phyloP scores from a whole-genome alignment of 805 yeast species.

The Spathaspora arborariae region DNA sequence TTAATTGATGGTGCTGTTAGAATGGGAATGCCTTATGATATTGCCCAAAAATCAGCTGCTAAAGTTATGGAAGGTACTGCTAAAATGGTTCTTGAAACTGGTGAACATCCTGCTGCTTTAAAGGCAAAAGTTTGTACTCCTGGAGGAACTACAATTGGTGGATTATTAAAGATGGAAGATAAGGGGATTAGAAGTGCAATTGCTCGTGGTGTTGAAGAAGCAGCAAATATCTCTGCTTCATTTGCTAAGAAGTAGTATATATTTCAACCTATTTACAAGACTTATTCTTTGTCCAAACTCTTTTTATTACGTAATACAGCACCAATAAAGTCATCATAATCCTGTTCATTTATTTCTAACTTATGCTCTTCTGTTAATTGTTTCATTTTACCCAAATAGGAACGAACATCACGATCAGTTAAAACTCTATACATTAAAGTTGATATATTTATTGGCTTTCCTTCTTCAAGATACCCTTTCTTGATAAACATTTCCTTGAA shows the following conservation, averaged over 20 bases:
- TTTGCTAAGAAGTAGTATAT: slow-evolving; percentile 32
- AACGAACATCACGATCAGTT: slow-evolving; percentile 33
- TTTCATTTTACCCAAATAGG: slow-evolving; percentile 23
- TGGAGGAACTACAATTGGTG: slow-evolving; percentile 97
- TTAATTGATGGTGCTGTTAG: slow-evolving; percentile 91
- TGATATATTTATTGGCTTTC: slow-evolving; percentile 30
- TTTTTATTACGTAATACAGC: slow-evolving; percentile 6
- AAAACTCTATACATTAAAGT: slow-evolving; percentile 34
- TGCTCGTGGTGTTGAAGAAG: slow-evolving; percentile 85
- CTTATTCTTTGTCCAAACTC: not conserved
- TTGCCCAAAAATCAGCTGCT: slow-evolving; percentile 82
- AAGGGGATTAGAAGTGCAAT: slow-evolving; percentile 84
- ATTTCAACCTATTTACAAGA: slow-evolving; percentile 1
- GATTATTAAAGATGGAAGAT: slow-evolving; percentile 88
- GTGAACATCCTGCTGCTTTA: slow-evolving; percentile 83
- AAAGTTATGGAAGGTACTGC: slow-evolving; percentile 94
- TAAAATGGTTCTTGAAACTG: slow-evolving; percentile 78
- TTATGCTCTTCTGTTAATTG: slow-evolving; percentile 28
- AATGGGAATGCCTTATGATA: slow-evolving; percentile 86
- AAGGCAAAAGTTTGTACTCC: slow-evolving; percentile 92
- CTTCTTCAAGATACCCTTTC: slow-evolving; percentile 28
- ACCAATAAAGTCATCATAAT: slow-evolving; percentile 23
- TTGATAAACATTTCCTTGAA: slow-evolving; percentile 26
- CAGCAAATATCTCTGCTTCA: slow-evolving; percentile 73
- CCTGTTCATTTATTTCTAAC: slow-evolving; percentile 28